A percentile compares a stretch with the other conserved stretches of the same genome.
These are phyloP conservation scores for Dactylella cylindrospora DNA, from an alignment of 2,329 filamentous ascomycete genomes.

Conservation along the genomic window DNA sequence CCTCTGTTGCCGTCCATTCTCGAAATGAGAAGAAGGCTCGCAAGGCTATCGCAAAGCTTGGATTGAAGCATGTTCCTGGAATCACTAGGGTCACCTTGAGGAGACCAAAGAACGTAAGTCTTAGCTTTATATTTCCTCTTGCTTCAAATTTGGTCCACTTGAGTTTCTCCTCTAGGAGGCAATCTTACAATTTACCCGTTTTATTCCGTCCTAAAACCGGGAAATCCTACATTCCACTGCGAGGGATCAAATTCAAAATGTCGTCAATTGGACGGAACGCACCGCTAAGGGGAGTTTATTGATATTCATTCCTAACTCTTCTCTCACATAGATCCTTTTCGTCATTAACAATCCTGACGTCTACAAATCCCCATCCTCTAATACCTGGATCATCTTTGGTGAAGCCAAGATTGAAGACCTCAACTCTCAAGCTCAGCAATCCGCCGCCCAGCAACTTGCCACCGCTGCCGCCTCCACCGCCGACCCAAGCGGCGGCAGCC, in stretches of 20 bases:
- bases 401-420: slow-evolving; percentile 99
- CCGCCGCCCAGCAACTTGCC: slow-evolving; percentile 89
- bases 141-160: too few relatives aligned
- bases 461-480: slow-evolving; percentile 63
- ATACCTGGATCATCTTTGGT: slow-evolving; percentile 95
- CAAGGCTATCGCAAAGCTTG: slow-evolving; percentile 98
- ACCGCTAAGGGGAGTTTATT: too few relatives aligned
- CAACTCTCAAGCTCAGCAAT: slow-evolving; percentile 96
- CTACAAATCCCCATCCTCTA: slow-evolving; percentile 98
- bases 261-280: too few relatives aligned
- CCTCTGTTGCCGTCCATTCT: slow-evolving; percentile 88
- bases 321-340: slow-evolving; percentile 77
- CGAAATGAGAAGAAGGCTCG: slow-evolving; percentile 99
- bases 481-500: slow-evolving; percentile 70
- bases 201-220: too few relatives aligned
- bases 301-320: too few relatives aligned
- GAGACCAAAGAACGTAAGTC: slow-evolving; percentile 96
- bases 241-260: too few relatives aligned
- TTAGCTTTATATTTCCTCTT: too few relatives aligned
- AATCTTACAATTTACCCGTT: too few relatives aligned
- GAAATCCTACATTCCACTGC: too few relatives aligned
- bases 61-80: slow-evolving; percentile 91
- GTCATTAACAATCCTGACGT: slow-evolving; percentile 99
- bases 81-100: slow-evolving; percentile 98
- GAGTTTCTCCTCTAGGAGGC: too few relatives aligned